Conservation (phyloP, 2,329 filamentous ascomycete species). For the Botrytis sinoallii region DNA sequence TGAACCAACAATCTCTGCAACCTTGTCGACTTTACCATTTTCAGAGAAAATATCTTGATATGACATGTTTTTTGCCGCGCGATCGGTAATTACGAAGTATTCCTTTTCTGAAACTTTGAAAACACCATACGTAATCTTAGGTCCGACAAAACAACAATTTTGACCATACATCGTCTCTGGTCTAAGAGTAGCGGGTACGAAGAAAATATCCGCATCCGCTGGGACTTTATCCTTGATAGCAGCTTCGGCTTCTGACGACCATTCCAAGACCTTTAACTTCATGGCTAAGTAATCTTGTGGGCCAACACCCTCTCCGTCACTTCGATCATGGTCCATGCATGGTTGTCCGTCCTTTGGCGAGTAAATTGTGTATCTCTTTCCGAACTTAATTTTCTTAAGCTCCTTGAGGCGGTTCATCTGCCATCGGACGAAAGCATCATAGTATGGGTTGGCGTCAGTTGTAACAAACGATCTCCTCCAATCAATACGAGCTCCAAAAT, state of each 20-base stretch:
- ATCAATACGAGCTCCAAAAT: conserved; percentile 83
- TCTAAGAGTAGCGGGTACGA: conserved; percentile 86
- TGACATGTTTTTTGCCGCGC: conserved; percentile 90
- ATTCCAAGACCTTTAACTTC: conserved; percentile 88
- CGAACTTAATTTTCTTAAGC: conserved; percentile 88
- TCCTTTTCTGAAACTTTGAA: conserved; percentile 76
- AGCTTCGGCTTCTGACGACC: conserved; percentile 72
- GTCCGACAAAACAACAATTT: conserved; percentile 91
- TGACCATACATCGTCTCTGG: conserved; percentile 99
- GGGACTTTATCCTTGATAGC: conserved; percentile 75
- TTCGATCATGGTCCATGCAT: conserved; percentile 84
- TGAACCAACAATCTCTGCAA: conserved; percentile 71
- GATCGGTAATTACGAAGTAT: conserved; percentile 79
- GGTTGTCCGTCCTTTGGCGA: conserved; percentile 84
- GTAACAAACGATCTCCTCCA: conserved; percentile 93
- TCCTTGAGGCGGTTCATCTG: conserved; percentile 93
- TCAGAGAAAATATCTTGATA: conserved; percentile 83
- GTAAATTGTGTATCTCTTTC: conserved; percentile 91
- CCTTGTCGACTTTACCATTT: conserved; percentile 72
- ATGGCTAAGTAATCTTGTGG: conserved; percentile 91
- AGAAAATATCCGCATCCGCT: conserved; percentile 74
- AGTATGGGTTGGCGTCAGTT: conserved; percentile 95
- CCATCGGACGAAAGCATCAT: conserved; percentile 93
- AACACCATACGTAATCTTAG: conserved; percentile 83
- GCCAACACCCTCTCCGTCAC: conserved; percentile 74